Base-by-base conservation (phyloP, 2,329 filamentous ascomycete genomes). In the Westerdykella sp. region DNA sequence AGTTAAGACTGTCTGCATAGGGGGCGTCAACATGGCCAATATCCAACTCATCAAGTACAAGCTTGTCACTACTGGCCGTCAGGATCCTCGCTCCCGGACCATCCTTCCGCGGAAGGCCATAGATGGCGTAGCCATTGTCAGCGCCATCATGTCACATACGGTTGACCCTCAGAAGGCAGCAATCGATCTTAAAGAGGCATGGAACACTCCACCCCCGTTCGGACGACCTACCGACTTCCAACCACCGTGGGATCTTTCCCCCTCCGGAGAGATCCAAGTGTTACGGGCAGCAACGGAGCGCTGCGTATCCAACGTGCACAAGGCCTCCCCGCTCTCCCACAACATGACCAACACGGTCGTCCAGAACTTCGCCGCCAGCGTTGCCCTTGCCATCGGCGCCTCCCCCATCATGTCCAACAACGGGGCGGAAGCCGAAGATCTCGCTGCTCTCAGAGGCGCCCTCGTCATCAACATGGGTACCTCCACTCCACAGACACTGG, bases 301-400 rank as follows among this genome's bases (percentile, higher is more conserved):
- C 3, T 68, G 85, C 14, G 73, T 94, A 35, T 72, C 71, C 46
- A 73, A 74, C 5, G 77, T 95, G 38, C 78, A 78, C 5, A 64
- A 72, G 2, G 73, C 69, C 35, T 83, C 78, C 44, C 89, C 90
- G 0, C 75, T 97, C 16, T 85, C 85, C 40, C 91, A 97, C 69
- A 96, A 95, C 69, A 97, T 97, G 87, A 97, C 93, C 41, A 97
- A 97, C 64, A 76, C 90, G 41, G 91, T 97, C 0, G 91, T 96
- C 16, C 89, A 95, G 60, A 95, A 96, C 69, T 86, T 97, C 58
- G 87, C 90, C 13, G 91, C 93, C 41, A 96, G 95, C 60, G 84
- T 96, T 3, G 88, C 87, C 32, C 76, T 96, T 13, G 80, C 84
- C 28, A 76, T 94, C 41, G 91, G 91, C 30, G 85, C 86, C 11